phyloP scores from a whole-genome alignment of 805 yeast genomes.

The Cyberlindnera veronae region DNA sequence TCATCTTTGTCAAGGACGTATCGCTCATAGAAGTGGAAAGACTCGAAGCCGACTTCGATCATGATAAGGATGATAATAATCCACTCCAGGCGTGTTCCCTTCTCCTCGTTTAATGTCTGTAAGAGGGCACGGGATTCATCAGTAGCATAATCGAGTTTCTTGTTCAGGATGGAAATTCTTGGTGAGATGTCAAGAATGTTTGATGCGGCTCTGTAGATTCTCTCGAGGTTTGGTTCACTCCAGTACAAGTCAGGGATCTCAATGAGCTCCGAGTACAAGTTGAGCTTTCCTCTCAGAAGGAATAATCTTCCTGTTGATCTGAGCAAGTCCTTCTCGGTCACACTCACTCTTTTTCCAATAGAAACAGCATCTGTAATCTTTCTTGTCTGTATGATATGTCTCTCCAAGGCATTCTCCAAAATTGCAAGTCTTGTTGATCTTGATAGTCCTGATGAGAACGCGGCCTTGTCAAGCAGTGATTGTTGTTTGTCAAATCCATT shows the following conservation, averaged over 20 bases:
- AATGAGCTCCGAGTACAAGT: slow-evolving; percentile 80
- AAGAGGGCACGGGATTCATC: slow-evolving; percentile 82
- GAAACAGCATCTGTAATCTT: slow-evolving; percentile 64
- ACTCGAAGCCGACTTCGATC: slow-evolving; percentile 82
- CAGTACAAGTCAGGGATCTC: slow-evolving; percentile 93
- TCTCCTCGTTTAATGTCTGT: slow-evolving; percentile 70
- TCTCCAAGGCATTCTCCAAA: slow-evolving; percentile 68
- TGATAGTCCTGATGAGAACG: slow-evolving; percentile 84
- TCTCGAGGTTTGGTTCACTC: slow-evolving; percentile 85
- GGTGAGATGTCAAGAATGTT: slow-evolving; percentile 71
- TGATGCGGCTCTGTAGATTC: slow-evolving; percentile 68
- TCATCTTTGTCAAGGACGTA: slow-evolving; percentile 24
- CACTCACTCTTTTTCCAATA: slow-evolving; percentile 49
- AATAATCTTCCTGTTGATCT: slow-evolving; percentile 71
- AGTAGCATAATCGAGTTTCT: slow-evolving; percentile 85
- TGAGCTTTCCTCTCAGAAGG: slow-evolving; percentile 75
- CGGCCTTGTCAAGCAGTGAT: slow-evolving; percentile 70
- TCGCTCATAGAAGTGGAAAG: slow-evolving; percentile 67
- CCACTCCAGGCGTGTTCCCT: slow-evolving; percentile 79
- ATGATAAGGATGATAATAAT: slow-evolving; percentile 78
- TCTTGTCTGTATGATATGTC: slow-evolving; percentile 60
- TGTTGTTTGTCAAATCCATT: slow-evolving; percentile 45
- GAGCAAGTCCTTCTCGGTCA: slow-evolving; percentile 59
- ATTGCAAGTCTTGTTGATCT: slow-evolving; percentile 84
- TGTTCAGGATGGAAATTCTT: slow-evolving; percentile 73